A percentile compares a stretch with the other conserved stretches of the same genome.
Evolutionary conservation across 164 flowering plant genomes (phyloP).

Genomic region (Magnolia sinica): DNA sequence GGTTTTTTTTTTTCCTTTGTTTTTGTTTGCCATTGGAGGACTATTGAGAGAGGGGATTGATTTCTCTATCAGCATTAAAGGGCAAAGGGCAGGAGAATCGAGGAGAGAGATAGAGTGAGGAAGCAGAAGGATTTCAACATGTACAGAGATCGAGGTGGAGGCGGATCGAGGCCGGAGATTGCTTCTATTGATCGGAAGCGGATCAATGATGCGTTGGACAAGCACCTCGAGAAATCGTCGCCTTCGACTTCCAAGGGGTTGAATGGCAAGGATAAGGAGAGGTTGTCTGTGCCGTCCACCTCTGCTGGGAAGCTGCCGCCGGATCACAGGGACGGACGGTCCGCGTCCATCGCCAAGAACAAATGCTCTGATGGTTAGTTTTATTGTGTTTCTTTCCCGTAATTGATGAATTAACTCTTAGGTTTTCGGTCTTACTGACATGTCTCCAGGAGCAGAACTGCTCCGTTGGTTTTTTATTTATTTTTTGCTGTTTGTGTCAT

Average conservation of each 20-base stretch:
- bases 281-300: slow-evolving; percentile 34
- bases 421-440: background rate
- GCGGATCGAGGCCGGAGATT: slow-evolving; percentile 43
- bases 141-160: slow-evolving; percentile 42
- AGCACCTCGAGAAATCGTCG: slow-evolving; percentile 62
- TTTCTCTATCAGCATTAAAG: background rate
- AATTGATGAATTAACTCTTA: background rate
- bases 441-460: slow-evolving; percentile 3
- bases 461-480: slow-evolving; percentile 40
- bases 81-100: slow-evolving; percentile 5
- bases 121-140: slow-evolving; percentile 17
- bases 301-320: slow-evolving; percentile 34
- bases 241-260: slow-evolving; percentile 54
- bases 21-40: background rate
- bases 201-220: slow-evolving; percentile 64
- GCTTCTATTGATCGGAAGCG: slow-evolving; percentile 57
- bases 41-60: slow-evolving; percentile 5
- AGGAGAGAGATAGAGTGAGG: slow-evolving; percentile 5
- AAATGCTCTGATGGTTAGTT: slow-evolving; percentile 51
- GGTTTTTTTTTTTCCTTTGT: background rate
- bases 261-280: slow-evolving; percentile 44
- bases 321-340: slow-evolving; percentile 39
- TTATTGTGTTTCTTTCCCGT: background rate
- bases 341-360: slow-evolving; percentile 35
- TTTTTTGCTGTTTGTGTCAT: background rate